Conservation (phyloP, 441 rosid genomes). For the Flueggea neowawraea region DNA sequence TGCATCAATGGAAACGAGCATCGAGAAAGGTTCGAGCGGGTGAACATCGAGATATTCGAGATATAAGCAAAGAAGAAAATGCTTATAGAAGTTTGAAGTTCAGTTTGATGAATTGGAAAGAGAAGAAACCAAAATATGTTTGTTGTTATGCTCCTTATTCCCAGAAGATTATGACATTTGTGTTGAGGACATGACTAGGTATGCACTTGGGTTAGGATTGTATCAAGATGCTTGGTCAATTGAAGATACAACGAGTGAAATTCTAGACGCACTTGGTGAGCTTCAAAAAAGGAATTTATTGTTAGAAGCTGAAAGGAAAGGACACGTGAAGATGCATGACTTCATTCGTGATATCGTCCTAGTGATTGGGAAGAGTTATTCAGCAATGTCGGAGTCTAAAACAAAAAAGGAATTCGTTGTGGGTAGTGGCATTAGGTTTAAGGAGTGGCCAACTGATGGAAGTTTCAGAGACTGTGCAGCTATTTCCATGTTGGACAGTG, state of each 20-base stretch:
- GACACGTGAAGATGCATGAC: constrained; percentile 24
- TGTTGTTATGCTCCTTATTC: constrained; percentile 4
- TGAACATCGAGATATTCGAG: neutral
- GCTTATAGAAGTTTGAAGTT: constrained; percentile 11
- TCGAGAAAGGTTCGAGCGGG: constrained; percentile 5
- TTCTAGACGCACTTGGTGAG: neutral
- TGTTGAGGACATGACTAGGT: constrained; percentile 9
- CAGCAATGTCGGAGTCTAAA: neutral
- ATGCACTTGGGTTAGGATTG: constrained; percentile 12
- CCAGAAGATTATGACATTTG: constrained; percentile 9
- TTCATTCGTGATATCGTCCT: constrained; percentile 20
- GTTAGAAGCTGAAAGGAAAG: constrained; percentile 7
- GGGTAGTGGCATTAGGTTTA: constrained; percentile 8
- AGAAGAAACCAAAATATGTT: too few species aligned
- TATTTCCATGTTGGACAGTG: constrained; percentile 5
- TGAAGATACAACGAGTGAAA: constrained; percentile 4
- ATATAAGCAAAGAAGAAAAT: too few species aligned
- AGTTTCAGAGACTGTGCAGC: constrained; percentile 2
- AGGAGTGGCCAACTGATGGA: too few species aligned
- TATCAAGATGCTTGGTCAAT: neutral
- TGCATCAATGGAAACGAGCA: constrained; percentile 11
- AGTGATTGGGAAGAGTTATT: constrained; percentile 12
- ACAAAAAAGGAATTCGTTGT: neutral
- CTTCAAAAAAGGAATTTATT: constrained; percentile 18
- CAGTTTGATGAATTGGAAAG: constrained; percentile 12